Evolutionary conservation across 1,139 yeast species (phyloP), one percentile per base, ranked within the genome.

Genomic region (Debaryomycetaceae sp.): DNA sequence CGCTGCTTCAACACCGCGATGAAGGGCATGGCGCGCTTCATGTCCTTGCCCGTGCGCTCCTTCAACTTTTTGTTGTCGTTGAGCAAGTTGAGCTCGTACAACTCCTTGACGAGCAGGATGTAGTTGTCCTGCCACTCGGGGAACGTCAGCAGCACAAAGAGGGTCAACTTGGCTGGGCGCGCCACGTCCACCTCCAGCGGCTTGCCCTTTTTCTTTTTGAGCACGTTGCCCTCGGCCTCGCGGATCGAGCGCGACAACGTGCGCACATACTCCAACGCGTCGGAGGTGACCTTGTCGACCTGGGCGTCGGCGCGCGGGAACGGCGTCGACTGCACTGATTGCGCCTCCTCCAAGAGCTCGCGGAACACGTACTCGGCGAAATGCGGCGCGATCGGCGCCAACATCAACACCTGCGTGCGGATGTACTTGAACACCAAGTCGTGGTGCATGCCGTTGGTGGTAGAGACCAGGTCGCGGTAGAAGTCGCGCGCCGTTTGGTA

Each of bases 21-120:
- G 58, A 89, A 91, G 38, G 97, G 97, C 98, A 93, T 91, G 40
- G 95, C 97, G 46, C 94, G 80, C 72, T 88, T 88, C 82, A 89
- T 78, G 48, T 83, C 91, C 55, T 77, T 78, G 41, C 83, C 83
- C 37, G 83, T 78, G 50, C 64, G 74, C 42, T 74, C 70, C 54
- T 73, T 80, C 42, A 83, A 65, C 35, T 58, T 61, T 46, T 71
- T 71, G 59, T 70, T 78, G 52, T 82, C 88, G 39, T 76, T 67
- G 46, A 83, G 65, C 19, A 71, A 56, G 17, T 75, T 77, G 29
- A 56, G 57, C 43, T 82, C 91, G 51, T 83, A 84, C 44, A 88
- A 71, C 44, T 83, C 81, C 47, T 88, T 77, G 22, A 86, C 93
- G 37, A 91, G 61, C 43, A 84, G 91, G 49, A 91, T 80, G 61